These are phyloP conservation scores for Ajuga chamaepitys DNA, from an alignment of 257 asterid species.

Conservation along the genomic window DNA sequence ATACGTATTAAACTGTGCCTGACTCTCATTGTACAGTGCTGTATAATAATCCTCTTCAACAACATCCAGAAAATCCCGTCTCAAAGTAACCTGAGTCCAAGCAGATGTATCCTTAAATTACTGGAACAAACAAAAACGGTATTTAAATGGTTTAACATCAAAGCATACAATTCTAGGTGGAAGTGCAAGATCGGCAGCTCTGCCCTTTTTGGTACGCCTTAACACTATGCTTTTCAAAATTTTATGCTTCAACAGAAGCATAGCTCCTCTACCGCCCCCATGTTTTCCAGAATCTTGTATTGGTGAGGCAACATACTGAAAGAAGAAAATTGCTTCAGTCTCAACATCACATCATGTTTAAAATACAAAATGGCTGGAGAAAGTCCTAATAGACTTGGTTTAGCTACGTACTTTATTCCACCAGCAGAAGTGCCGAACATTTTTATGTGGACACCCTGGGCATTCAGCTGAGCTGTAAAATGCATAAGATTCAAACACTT, in stretches of 20 bases:
- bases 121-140: slow-evolving; percentile 1
- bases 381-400: not conserved
- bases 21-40: slow-evolving; percentile 81
- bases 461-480: slow-evolving; percentile 59
- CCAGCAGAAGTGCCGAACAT: slow-evolving; percentile 94
- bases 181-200: slow-evolving; percentile 98
- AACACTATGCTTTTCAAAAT: slow-evolving; percentile 67
- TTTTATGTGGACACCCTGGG: slow-evolving; percentile 64
- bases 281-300: slow-evolving; percentile 53
- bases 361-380: not conserved
- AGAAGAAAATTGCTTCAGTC: slow-evolving; percentile 12
- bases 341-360: slow-evolving; percentile 10
- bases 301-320: slow-evolving; percentile 72
- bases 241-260: slow-evolving; percentile 79
- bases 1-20: slow-evolving; percentile 86
- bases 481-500: slow-evolving; percentile 11
- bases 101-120: slow-evolving; percentile 6
- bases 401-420: slow-evolving; percentile 76
- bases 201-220: slow-evolving; percentile 92
- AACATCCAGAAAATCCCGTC: slow-evolving; percentile 75
- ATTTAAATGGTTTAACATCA: not conserved
- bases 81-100: slow-evolving; percentile 53
- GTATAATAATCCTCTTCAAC: slow-evolving; percentile 89
- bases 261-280: slow-evolving; percentile 57
- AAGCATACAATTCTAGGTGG: slow-evolving; percentile 81